phyloP scores from a whole-genome alignment of 371 early-diverging fungal genomes.

The Sporodiniella umbellata region DNA sequence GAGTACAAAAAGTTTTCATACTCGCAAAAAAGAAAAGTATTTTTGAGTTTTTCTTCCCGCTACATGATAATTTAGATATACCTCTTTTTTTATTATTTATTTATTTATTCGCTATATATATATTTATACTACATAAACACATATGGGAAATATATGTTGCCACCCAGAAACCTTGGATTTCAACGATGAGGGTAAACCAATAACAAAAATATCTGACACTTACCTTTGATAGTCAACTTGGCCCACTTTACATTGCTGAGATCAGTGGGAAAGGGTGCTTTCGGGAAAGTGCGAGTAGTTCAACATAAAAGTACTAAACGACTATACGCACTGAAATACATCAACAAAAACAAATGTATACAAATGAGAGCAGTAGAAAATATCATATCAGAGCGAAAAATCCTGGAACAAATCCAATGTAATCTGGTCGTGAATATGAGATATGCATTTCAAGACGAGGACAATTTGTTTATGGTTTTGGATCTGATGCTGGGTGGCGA shows the following conservation, averaged over 20 bases:
- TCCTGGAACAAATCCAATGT: constrained; percentile 51
- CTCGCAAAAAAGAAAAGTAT: background rate
- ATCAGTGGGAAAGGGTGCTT: constrained; percentile 73
- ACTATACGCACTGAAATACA: constrained; percentile 62
- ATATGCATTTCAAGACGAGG: constrained; percentile 83
- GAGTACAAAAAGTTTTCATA: background rate
- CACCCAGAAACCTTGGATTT: constrained; percentile 36
- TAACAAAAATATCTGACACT: no score
- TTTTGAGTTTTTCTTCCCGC: background rate
- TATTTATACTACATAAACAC: background rate
- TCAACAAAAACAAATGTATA: constrained; percentile 58
- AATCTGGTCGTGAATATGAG: constrained; percentile 67
- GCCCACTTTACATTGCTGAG: constrained; percentile 68
- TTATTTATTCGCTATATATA: background rate
- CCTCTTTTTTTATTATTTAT: background rate
- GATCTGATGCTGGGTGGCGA: constrained; percentile 90
- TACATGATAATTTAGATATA: background rate
- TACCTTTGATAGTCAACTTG: constrained; percentile 53
- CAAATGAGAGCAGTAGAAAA: constrained; percentile 55
- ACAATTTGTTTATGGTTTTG: constrained; percentile 77
- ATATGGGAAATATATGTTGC: constrained; percentile 46
- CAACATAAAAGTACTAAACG: constrained; percentile 73
- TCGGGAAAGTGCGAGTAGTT: constrained; percentile 83
- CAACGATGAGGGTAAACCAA: constrained; percentile 36
- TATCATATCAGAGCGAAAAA: constrained; percentile 55